Conservation (phyloP, 352 stramenopile species). For the Globisporangium irregulare region DNA sequence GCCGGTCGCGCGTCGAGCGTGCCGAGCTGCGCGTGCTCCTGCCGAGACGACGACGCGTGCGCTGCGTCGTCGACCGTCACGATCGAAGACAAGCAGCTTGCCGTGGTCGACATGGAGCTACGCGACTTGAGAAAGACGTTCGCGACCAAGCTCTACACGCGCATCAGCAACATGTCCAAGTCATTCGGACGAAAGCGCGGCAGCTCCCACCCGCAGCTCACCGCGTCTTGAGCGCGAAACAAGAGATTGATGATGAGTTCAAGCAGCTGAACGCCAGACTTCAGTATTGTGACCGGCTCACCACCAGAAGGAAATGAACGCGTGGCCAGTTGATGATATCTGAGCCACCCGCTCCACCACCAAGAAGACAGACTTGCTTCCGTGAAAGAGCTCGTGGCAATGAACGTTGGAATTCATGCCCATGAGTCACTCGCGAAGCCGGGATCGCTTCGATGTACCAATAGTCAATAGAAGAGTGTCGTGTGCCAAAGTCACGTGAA, state of each 20-base stretch:
- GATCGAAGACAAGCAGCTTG: conserved; percentile 68
- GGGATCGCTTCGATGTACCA: conserved; percentile 12
- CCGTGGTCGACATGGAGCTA: conserved; percentile 63
- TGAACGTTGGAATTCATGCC: conserved; percentile 21
- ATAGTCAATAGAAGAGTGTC: conserved; percentile 16
- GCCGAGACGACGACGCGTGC: conserved; percentile 31
- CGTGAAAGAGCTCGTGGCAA: neutral
- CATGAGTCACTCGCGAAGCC: neutral
- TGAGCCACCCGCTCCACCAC: neutral
- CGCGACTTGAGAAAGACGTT: conserved; percentile 61
- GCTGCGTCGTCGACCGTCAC: conserved; percentile 43
- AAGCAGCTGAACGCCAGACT: neutral
- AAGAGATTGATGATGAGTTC: neutral
- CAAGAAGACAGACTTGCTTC: neutral
- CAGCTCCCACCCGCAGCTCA: conserved; percentile 13
- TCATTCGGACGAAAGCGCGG: conserved; percentile 26
- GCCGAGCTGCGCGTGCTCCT: conserved; percentile 48
- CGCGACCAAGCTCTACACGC: conserved; percentile 52
- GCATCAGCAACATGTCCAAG: conserved; percentile 43
- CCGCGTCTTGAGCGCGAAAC: conserved; percentile 12
- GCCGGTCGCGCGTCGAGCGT: conserved; percentile 34
- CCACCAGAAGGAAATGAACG: neutral
- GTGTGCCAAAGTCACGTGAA: neutral
- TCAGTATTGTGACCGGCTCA: neutral
- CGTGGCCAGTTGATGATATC: neutral